Evolutionary conservation across 164 flowering plant species (phyloP).

Genomic region (Hamamelis virginiana): DNA sequence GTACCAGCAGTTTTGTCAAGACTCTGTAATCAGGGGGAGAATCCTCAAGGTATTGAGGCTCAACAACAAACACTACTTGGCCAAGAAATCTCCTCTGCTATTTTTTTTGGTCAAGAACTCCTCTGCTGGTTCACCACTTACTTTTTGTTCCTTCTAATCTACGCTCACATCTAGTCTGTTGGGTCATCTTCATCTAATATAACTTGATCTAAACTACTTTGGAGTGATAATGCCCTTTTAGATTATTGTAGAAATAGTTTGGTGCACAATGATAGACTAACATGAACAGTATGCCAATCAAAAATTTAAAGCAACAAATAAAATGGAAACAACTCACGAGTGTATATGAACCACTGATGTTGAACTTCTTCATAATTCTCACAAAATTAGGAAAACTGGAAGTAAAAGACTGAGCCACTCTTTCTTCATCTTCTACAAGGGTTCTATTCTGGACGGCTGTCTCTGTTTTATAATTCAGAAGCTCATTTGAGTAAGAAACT

Average conservation of each 20-base stretch:
- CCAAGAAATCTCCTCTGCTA: no score
- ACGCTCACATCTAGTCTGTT: neutral
- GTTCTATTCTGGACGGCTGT: conserved; percentile 4
- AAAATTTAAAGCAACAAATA: neutral
- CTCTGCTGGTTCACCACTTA: neutral
- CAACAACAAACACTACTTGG: neutral
- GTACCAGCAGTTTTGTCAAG: neutral
- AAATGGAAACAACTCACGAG: conserved; percentile 35
- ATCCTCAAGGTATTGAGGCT: neutral
- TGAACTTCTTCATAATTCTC: conserved; percentile 56
- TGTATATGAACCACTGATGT: conserved; percentile 53
- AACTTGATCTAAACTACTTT: neutral
- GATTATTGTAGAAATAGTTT: neutral
- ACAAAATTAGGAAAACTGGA: conserved; percentile 50
- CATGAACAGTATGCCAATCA: neutral
- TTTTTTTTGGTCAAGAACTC: no score
- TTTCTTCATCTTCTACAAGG: conserved; percentile 26
- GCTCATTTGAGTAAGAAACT: neutral
- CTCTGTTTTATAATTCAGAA: conserved; percentile 8
- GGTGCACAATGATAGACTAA: neutral
- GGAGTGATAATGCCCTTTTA: neutral
- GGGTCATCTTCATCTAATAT: neutral
- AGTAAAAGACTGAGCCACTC: conserved; percentile 39
- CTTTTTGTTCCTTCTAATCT: no score
- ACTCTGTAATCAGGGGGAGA: neutral